These are phyloP conservation scores for Zangia roseola DNA, from an alignment of 768 basidiomycete species.

Conservation along the genomic window DNA sequence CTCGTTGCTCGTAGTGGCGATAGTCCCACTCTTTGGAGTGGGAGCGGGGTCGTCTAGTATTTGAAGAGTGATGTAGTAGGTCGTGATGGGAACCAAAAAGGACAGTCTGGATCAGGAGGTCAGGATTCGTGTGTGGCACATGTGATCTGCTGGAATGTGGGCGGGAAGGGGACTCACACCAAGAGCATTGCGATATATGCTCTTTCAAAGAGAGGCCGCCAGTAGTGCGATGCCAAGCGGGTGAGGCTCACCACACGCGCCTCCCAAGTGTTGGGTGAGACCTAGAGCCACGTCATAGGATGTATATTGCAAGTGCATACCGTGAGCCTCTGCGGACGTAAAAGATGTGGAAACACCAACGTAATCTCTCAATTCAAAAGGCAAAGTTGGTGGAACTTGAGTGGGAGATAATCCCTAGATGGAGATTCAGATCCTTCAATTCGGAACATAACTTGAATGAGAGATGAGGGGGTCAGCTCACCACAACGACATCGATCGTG, in stretches of 20 bases:
- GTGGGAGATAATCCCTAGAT: constrained; percentile 35
- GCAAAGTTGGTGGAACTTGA: constrained; percentile 31
- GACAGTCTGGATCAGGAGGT: constrained; percentile 29
- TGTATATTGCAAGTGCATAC: neutral
- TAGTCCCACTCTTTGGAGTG: too few species aligned
- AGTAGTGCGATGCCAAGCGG: constrained; percentile 37
- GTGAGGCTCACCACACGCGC: constrained; percentile 39
- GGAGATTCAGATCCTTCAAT: neutral
- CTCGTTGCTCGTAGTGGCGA: neutral
- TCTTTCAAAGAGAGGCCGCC: constrained; percentile 45
- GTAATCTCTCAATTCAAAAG: constrained; percentile 36
- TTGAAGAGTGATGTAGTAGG: constrained; percentile 36
- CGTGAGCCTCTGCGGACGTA: neutral
- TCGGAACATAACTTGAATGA: too few species aligned
- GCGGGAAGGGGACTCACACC: constrained; percentile 32
- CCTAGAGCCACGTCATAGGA: constrained; percentile 24
- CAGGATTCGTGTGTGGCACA: neutral
- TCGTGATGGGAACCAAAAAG: constrained; percentile 38
- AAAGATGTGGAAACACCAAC: constrained; percentile 28
- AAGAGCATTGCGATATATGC: constrained; percentile 39
- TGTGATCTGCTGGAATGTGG: too few species aligned
- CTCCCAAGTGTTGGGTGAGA: constrained; percentile 45
- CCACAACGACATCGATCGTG: constrained; percentile 25
- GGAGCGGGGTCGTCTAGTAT: constrained; percentile 3
- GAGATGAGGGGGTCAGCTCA: constrained; percentile 8